A percentile compares a stretch with the other conserved stretches of the same genome.
These are phyloP conservation scores for Phytophthora lateralis DNA, from an alignment of 352 stramenopile genomes.

Conservation along the genomic window DNA sequence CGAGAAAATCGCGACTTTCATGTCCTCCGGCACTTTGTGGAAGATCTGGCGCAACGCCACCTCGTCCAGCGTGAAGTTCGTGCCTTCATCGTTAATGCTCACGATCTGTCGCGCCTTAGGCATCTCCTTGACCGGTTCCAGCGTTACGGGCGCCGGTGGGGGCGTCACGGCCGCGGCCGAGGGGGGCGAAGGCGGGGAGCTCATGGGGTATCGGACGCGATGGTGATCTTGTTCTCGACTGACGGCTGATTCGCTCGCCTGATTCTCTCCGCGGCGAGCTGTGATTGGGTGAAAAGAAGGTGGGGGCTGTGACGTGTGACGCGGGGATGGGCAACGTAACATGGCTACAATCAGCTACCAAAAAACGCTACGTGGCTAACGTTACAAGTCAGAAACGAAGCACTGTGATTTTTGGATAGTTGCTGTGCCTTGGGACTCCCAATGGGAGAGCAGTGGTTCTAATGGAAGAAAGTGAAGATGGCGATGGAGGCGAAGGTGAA, in stretches of 20 bases:
- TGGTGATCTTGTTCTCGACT: constrained; percentile 23
- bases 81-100: constrained; percentile 88
- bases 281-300: constrained; percentile 14
- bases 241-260: constrained; percentile 3
- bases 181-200: constrained; percentile 19
- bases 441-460: too few species aligned
- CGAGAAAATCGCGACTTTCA: constrained; percentile 97
- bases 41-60: constrained; percentile 74
- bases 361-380: too few species aligned
- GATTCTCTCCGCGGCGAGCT: not conserved
- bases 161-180: constrained; percentile 5
- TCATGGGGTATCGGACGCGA: constrained; percentile 2
- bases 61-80: constrained; percentile 85
- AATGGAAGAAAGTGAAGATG: not conserved
- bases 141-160: constrained; percentile 23
- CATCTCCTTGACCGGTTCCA: constrained; percentile 36
- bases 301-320: not conserved
- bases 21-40: constrained; percentile 84
- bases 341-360: constrained; percentile 10
- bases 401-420: too few species aligned
- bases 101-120: constrained; percentile 74
- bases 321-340: not conserved
- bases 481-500: not conserved
- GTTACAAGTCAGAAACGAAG: too few species aligned
- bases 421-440: too few species aligned